These are phyloP conservation scores for Cladobotryum protrusum DNA, from an alignment of 2,329 filamentous ascomycete genomes.

Conservation along the genomic window DNA sequence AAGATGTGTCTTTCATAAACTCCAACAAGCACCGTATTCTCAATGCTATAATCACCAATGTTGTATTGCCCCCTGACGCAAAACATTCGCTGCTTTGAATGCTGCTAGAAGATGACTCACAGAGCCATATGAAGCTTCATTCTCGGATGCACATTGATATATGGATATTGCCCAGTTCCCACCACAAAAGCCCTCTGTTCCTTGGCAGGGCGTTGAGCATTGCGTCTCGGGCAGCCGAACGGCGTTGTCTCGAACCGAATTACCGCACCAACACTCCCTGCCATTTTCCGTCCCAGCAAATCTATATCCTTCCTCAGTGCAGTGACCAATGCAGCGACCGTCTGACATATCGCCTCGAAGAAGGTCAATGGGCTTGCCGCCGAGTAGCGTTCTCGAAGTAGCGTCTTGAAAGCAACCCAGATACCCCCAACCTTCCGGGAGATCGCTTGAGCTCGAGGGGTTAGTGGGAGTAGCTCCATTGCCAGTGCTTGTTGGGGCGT, in stretches of 20 bases:
- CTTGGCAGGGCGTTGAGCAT: constrained; percentile 19
- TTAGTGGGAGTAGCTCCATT: background rate
- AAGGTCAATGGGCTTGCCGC: constrained; percentile 20
- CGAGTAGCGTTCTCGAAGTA: constrained; percentile 16
- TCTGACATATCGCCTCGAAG: constrained; percentile 39
- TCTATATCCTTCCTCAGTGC: constrained; percentile 31
- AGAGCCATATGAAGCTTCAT: background rate
- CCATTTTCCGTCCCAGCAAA: constrained; percentile 46
- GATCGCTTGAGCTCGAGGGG: background rate
- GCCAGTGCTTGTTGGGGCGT: background rate
- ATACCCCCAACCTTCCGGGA: constrained; percentile 19
- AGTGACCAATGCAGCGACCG: constrained; percentile 42
- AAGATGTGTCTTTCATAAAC: background rate
- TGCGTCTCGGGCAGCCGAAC: constrained; percentile 19
- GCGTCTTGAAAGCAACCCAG: constrained; percentile 28
- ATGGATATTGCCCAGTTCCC: constrained; percentile 23
- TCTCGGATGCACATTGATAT: constrained; percentile 8
- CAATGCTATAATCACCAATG: background rate
- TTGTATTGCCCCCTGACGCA: background rate
- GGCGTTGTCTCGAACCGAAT: constrained; percentile 18
- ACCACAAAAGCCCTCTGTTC: constrained; percentile 13
- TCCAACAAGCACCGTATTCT: background rate
- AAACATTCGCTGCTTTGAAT: background rate
- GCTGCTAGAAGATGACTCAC: constrained; percentile 4
- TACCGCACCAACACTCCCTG: constrained; percentile 47